These are phyloP conservation scores for Thelephora terrestris DNA, from an alignment of 1,284 basidiomycete genomes.

Conservation along the genomic window DNA sequence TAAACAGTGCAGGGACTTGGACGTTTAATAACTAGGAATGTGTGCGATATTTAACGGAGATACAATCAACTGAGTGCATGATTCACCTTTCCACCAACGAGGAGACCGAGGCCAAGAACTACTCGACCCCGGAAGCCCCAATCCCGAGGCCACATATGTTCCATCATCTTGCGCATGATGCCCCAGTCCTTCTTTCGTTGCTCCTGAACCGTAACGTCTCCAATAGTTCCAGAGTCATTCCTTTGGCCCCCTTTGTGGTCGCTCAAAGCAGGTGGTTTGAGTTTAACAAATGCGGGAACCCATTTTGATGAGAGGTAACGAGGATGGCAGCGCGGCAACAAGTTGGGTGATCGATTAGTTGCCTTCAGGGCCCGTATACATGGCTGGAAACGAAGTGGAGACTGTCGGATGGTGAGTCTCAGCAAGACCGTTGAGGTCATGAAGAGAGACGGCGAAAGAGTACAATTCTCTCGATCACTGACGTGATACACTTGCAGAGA, in stretches of 20 bases:
- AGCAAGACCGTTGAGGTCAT: too few relatives aligned
- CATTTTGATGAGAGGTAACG: too few relatives aligned
- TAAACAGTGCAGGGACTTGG: slow-evolving; percentile 96
- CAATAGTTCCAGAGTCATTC: too few relatives aligned
- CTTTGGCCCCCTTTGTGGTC: background rate
- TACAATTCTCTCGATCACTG: too few relatives aligned
- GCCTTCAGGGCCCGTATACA: too few relatives aligned
- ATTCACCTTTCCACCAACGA: slow-evolving; percentile 81
- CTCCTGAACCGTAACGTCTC: slow-evolving; percentile 24
- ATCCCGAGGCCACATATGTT: slow-evolving; percentile 71
- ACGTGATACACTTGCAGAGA: too few relatives aligned
- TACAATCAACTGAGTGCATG: background rate
- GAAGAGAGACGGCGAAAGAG: too few relatives aligned
- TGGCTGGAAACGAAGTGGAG: too few relatives aligned
- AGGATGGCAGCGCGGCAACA: too few relatives aligned
- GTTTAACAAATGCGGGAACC: too few relatives aligned
- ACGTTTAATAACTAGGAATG: slow-evolving; percentile 67
- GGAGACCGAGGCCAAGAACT: slow-evolving; percentile 69
- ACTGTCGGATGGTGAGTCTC: too few relatives aligned
- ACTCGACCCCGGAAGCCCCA: slow-evolving; percentile 75
- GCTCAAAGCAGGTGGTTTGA: background rate
- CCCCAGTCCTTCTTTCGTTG: slow-evolving; percentile 62
- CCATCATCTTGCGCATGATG: slow-evolving; percentile 51
- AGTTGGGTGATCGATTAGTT: too few relatives aligned
- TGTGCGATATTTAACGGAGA: background rate